Percentiles rank a stretch among this genome's conserved stretches.
Evolutionary conservation across 2,329 filamentous ascomycete genomes (phyloP).

Genomic region (Orbilia oligospora): DNA sequence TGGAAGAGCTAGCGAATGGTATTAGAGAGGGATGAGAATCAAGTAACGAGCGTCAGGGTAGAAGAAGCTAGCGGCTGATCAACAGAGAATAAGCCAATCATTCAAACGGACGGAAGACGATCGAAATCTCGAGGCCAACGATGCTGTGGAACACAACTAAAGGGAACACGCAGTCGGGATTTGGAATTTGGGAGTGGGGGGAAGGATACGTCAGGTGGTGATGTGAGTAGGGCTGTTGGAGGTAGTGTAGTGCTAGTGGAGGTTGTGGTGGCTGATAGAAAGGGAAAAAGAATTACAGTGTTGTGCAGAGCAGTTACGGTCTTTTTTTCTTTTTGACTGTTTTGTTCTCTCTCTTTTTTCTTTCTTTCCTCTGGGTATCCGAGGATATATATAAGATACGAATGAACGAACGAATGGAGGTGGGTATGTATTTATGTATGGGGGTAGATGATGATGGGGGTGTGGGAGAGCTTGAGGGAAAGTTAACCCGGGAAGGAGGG

Average conservation of each 20-base stretch:
- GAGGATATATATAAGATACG: conserved; percentile 22
- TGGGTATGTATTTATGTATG: background rate
- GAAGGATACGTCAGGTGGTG: conserved; percentile 20
- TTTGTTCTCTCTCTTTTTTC: background rate
- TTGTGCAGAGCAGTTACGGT: conserved; percentile 28
- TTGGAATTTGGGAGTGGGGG: conserved; percentile 14
- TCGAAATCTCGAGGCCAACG: conserved; percentile 46
- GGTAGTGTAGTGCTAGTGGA: conserved; percentile 8
- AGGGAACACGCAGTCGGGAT: conserved; percentile 33
- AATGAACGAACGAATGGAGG: background rate
- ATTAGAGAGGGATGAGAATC: conserved; percentile 48
- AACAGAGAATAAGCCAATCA: conserved; percentile 60
- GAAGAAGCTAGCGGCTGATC: conserved; percentile 58
- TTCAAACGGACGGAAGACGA: conserved; percentile 41
- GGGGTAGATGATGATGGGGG: background rate
- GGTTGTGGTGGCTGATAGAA: conserved; percentile 22
- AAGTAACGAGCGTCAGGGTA: conserved; percentile 51
- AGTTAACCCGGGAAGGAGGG: conserved; percentile 20
- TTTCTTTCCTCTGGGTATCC: conserved; percentile 3
- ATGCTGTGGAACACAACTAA: conserved; percentile 40
- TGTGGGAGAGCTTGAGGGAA: background rate
- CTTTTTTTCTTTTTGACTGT: background rate
- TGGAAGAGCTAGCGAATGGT: conserved; percentile 38
- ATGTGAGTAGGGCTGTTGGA: conserved; percentile 13
- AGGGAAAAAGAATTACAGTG: conserved; percentile 21